A percentile compares a stretch with the other conserved stretches of the same genome.
Conservation (phyloP, 73 alveolate genomes). For the Paraurostyla sp. region DNA sequence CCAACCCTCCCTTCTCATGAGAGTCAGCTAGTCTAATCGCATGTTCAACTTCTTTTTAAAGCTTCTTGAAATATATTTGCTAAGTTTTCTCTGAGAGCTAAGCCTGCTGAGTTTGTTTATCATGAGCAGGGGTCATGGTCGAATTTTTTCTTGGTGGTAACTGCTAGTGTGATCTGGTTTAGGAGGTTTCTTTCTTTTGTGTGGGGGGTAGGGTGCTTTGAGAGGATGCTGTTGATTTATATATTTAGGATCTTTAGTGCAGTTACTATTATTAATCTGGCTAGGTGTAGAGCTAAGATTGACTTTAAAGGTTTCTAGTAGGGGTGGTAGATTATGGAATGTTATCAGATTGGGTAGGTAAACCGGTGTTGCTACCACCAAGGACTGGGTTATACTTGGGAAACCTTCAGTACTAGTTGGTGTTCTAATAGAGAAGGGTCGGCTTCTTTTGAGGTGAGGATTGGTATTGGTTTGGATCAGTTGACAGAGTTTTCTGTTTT, state of each 20-base stretch:
- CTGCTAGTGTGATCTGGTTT: no score
- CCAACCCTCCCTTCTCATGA: conserved; percentile 33
- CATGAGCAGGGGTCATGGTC: background rate
- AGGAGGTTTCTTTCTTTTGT: no score
- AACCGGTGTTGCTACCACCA: background rate
- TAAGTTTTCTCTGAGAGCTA: conserved; percentile 43
- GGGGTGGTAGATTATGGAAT: background rate
- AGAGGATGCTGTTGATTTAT: no score
- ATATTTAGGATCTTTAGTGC: no score
- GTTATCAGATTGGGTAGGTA: background rate
- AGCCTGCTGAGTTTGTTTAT: background rate
- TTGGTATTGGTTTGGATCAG: no score
- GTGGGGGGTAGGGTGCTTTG: no score
- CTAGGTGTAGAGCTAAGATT: no score
- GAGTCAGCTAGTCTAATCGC: conserved; percentile 45
- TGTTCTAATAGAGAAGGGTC: no score
- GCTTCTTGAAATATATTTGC: conserved; percentile 41
- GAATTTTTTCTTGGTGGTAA: background rate
- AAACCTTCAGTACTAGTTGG: background rate
- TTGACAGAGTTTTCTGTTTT: no score
- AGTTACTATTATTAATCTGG: no score
- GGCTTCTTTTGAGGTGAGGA: no score
- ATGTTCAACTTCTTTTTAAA: conserved; percentile 51
- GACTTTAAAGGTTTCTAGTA: background rate
- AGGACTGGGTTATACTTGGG: background rate